Base-by-base conservation (phyloP, 176 grass and related monocot genomes). In the Triticum turgidum region DNA sequence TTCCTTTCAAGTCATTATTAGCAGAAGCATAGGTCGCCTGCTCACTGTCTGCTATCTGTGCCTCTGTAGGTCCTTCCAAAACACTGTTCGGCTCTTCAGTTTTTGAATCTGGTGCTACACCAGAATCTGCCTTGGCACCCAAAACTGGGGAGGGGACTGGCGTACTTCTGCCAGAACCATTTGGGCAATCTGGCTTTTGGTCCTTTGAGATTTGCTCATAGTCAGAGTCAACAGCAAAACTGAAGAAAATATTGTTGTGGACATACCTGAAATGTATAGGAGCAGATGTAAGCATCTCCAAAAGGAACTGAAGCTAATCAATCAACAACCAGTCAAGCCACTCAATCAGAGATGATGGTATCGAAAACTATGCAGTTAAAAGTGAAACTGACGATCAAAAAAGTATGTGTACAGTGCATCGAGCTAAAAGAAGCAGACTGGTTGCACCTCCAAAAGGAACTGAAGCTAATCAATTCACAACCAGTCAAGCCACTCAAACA, bases 241-340 rank as follows among this genome's bases (percentile, higher is more conserved):
- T 99, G 82, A 99, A 99, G 97, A 99, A 99, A 42, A 99, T 96
- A 58, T 93, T 99, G 84, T 99, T 99, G 87, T 99, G 94, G 37
- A 99, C 97, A 82, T 99, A 99, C 97, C 97, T 99, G 76, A 80
- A 90, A 39, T 56, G 78, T 65, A 44, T 20, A 72, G 79, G 11
- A 87, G 32, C 22, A 89, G 8, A 59, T 18, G 45, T 89, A 73
- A 88, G 88, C 41, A 86, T 81, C n/a, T 76, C 42, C 44, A 17
- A 17, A 90, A 35, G 3, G 22, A 58, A 65, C 69, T 35, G n/a
- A 49, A 86, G 73, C 4, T 66, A 52, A 56, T 58, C 17, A 34
- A 54, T 9, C 27, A 30, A 51, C 47, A 11, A 34, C 63, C 33
- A 83, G 81, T 75, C 9, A 68, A 41, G 33, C 41, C 30, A 81